Evolutionary conservation across 176 grass and related monocot species (phyloP).

Genomic region (Aegilops longissima): DNA sequence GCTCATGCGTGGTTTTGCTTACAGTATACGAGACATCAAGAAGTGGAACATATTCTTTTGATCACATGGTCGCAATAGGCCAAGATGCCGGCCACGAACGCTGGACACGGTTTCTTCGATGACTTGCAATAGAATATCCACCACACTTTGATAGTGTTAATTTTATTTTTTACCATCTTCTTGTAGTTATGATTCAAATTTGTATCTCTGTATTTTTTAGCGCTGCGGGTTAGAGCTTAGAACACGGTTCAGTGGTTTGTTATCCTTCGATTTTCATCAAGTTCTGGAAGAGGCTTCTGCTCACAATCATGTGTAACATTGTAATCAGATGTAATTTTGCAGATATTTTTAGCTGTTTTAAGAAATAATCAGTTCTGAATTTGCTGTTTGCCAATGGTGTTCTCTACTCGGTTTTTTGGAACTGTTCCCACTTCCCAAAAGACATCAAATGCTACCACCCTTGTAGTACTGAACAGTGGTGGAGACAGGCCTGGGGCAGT

Average conservation of each 20-base stretch:
- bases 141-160: background rate
- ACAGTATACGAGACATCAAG: conserved; percentile 87
- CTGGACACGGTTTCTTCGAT: conserved; percentile 74
- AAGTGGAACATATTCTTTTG: conserved; percentile 58
- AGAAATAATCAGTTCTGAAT: conserved; percentile 15
- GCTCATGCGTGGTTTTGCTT: background rate
- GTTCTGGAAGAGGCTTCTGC: background rate
- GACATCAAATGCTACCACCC: background rate
- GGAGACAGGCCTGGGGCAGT: too few species aligned
- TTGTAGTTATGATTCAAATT: conserved; percentile 26
- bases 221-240: conserved; percentile 25
- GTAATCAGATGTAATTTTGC: conserved; percentile 33
- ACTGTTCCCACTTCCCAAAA: background rate
- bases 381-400: background rate
- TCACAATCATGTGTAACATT: conserved; percentile 25
- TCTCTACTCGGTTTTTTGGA: background rate
- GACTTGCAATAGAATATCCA: conserved; percentile 43
- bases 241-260: conserved; percentile 16
- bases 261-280: conserved; percentile 12
- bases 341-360: conserved; percentile 15
- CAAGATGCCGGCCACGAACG: conserved; percentile 88
- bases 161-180: conserved; percentile 13
- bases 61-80: conserved; percentile 87
- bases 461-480: background rate
- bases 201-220: conserved; percentile 22